A percentile compares a stretch with the other conserved stretches of the same genome.
These are phyloP conservation scores for Stachybotrys elegans DNA, from an alignment of 2,329 filamentous ascomycete genomes.

Conservation along the genomic window DNA sequence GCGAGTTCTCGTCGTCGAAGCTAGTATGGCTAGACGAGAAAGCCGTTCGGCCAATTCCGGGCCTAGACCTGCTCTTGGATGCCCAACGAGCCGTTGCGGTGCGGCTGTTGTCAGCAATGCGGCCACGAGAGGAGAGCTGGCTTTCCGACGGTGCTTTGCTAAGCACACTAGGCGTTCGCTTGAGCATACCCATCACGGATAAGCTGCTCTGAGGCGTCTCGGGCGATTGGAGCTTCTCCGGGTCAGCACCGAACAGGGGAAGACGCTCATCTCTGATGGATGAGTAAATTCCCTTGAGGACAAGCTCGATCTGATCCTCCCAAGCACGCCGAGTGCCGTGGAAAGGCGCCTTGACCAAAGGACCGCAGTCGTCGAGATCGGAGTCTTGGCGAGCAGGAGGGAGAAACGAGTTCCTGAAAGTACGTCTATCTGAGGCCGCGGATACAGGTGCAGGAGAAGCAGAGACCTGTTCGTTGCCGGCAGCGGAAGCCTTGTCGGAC, in stretches of 20 bases:
- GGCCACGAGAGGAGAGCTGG: slow-evolving; percentile 63
- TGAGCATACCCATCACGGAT: slow-evolving; percentile 71
- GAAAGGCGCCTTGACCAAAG: slow-evolving; percentile 73
- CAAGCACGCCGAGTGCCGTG: slow-evolving; percentile 72
- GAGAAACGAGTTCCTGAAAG: slow-evolving; percentile 44
- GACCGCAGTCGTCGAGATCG: slow-evolving; percentile 55
- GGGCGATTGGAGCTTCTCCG: slow-evolving; percentile 31
- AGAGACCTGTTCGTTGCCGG: slow-evolving; percentile 25
- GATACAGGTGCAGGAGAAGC: slow-evolving; percentile 16
- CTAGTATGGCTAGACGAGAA: slow-evolving; percentile 90
- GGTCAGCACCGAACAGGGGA: slow-evolving; percentile 71
- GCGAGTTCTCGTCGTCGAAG: slow-evolving; percentile 81
- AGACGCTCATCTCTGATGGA: slow-evolving; percentile 86
- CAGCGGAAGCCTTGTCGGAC: slow-evolving; percentile 33
- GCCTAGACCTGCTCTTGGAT: slow-evolving; percentile 79
- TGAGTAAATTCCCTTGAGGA: slow-evolving; percentile 85
- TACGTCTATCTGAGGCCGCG: slow-evolving; percentile 32
- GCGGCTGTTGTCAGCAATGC: slow-evolving; percentile 55
- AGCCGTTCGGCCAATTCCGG: slow-evolving; percentile 67
- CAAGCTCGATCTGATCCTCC: slow-evolving; percentile 85
- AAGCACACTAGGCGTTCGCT: slow-evolving; percentile 82
- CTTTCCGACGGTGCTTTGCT: slow-evolving; percentile 90
- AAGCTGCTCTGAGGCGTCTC: slow-evolving; percentile 56
- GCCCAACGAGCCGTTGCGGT: slow-evolving; percentile 65
- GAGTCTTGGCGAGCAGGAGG: slow-evolving; percentile 38